Evolutionary conservation across 345 rosid species (phyloP), one percentile per base, ranked within the genome.

Genomic region (Sonneratia alba): DNA sequence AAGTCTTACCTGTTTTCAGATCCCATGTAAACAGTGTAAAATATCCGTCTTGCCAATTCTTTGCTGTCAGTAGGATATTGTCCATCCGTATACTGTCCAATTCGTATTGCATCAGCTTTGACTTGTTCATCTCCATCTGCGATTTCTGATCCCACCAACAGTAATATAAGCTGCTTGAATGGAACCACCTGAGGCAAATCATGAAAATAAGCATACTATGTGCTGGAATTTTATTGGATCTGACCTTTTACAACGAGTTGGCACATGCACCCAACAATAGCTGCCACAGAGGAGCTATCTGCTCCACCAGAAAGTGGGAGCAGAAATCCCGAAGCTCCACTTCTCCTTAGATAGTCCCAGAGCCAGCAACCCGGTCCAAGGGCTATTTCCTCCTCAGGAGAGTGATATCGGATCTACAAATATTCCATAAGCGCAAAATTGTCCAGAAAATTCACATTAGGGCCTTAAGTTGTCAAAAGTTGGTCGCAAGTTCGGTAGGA

Each of bases 231-330:
- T 32, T 49, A 53, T 13, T 49, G 55, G 40, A 61, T 19, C 55
- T 73, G 62, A 92, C 99, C 98, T 89, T 90, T 88, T 62, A 95
- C 88, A 70, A 95, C 96, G 75, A 95, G 94, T 77, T 95, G 98
- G 79, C 99, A 92, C 99, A 95, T 95, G 87, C 94, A 88, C 66
- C 99, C 99, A 83, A 95, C 99, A 64, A 95, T 92, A 67, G 99
- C 98, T 76, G 98, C 99, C 42, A 92, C 99, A 45, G 93, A 84
- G 56, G 99, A 95, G 83, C 99, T 92, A 72, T 92, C 97, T 71
- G 96, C 98, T 18, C 94, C 96, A 43, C 99, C 99, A 80, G 99
- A 95, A 70, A 92, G 96, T 15, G 99, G 98, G 78, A 95, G 97
- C 86, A 95, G 81, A 83, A 92, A 95, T 36, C 99, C 99, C 56